phyloP scores from a whole-genome alignment of 2,329 filamentous ascomycete genomes.

The Fusarium nanum region DNA sequence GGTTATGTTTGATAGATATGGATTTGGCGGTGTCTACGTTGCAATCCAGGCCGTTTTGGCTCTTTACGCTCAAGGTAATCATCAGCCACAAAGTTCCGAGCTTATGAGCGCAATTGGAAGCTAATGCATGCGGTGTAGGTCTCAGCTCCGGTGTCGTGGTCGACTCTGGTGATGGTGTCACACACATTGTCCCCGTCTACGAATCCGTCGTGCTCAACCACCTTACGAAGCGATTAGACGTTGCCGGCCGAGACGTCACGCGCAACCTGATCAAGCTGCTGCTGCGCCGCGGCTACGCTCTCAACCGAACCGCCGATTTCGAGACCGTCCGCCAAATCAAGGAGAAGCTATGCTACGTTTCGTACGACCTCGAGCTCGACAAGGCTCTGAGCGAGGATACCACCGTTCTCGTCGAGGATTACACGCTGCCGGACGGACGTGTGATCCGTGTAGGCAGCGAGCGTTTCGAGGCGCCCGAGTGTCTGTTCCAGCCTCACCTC shows the following conservation, averaged over 20 bases:
- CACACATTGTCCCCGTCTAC: conserved; percentile 98
- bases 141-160: conserved; percentile 96
- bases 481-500: conserved; percentile 97
- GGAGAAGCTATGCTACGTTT: conserved; percentile 99
- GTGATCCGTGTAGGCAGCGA: conserved; percentile 97
- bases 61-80: conserved; percentile 89
- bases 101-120: background rate
- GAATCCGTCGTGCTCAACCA: conserved; percentile 98
- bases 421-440: conserved; percentile 95
- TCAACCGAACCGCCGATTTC: conserved; percentile 98
- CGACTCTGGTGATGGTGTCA: conserved; percentile 97
- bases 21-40: conserved; percentile 96
- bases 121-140: conserved; percentile 60
- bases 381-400: conserved; percentile 97
- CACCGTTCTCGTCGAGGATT: conserved; percentile 95
- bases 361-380: conserved; percentile 96
- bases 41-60: conserved; percentile 97
- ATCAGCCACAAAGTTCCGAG: background rate
- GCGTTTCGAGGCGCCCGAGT: conserved; percentile 97
- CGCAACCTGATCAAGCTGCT: conserved; percentile 96
- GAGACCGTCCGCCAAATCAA: conserved; percentile 99
- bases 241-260: conserved; percentile 97
- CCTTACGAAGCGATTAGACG: conserved; percentile 91
- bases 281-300: conserved; percentile 90
- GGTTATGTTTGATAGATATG: conserved; percentile 98